phyloP scores from a whole-genome alignment of 495 filamentous ascomycete genomes.

The Trichoderma orchidacearum region DNA sequence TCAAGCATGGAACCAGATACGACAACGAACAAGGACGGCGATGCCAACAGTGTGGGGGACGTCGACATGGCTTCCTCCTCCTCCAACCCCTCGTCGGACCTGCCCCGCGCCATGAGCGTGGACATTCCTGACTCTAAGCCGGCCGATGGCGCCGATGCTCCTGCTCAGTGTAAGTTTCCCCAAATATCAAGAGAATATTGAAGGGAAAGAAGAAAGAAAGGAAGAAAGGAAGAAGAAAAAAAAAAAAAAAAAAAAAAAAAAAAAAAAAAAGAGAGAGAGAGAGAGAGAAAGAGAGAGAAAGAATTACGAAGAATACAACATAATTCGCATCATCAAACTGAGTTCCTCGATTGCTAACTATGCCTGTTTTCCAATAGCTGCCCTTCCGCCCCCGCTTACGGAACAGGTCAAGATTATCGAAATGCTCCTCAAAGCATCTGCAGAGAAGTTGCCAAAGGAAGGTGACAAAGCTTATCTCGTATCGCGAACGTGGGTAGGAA shows the following conservation, averaged over 20 bases:
- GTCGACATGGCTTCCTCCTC: not conserved
- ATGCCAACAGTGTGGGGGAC: conserved; percentile 13
- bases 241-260: not conserved
- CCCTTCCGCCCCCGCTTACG: conserved; percentile 43
- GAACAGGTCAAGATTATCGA: conserved; percentile 64
- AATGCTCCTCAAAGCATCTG: conserved; percentile 42
- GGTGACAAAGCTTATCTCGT: conserved; percentile 67
- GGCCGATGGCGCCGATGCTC: not conserved
- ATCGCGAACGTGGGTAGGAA: conserved; percentile 63
- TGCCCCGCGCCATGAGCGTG: conserved; percentile 5
- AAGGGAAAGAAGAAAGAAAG: not conserved
- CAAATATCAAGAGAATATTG: too few species aligned
- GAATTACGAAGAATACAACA: not conserved
- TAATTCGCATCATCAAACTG: too few species aligned
- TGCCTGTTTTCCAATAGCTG: not conserved
- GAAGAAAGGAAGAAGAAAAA: not conserved
- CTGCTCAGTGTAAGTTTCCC: not conserved
- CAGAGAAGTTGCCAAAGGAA: conserved; percentile 40
- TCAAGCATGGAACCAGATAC: conserved; percentile 37
- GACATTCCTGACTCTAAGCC: conserved; percentile 5
- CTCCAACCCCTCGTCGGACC: conserved; percentile 7
- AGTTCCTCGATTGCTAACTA: not conserved
- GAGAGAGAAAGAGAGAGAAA: not conserved
- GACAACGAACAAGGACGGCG: conserved; percentile 20
- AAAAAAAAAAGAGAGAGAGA: not conserved